Base-by-base conservation (phyloP, 495 filamentous ascomycete species). In the Talaromyces proteolyticus region DNA sequence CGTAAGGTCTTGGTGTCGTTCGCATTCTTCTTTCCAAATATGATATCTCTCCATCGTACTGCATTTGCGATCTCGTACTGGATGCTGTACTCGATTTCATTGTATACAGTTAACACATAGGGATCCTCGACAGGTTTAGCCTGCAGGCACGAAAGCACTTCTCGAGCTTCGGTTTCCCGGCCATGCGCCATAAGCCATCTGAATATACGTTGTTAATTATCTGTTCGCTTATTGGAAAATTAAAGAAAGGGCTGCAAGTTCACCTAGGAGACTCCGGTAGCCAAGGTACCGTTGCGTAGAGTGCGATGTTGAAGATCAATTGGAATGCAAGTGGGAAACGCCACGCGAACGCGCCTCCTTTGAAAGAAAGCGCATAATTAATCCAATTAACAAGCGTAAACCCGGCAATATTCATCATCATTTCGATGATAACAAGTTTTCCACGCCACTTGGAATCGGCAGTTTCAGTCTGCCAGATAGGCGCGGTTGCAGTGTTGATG, bases 381-480 rank as follows among this genome's bases (percentile, higher is more conserved):
- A 84, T 65, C 72, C 79, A 82, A 47, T 80, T 80, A 36, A 61
- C 59, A 3, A 79, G 52, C 18, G 61, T 68, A 55, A 79, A 83
- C 6, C 81, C 79, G 34, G 73, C 73, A 45, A 84, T 78, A 52
- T 84, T 84, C 63, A 81, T 62, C 19, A 77, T 75, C 66, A 83
- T 70, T 49, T 84, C 80, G 11, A 85, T 65, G 39, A 83, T 72
- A 17, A 84, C 76, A 18, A 85, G 61, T 48, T 78, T 75, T 38
- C 84, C 83, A 52, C 81, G 68, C 74, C 75, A 79, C 45, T 70
- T 68, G 0, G 73, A 69, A 50, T 80, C 75, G 0, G 79, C 76
- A 0, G 79, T 82, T 56, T 87, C 81, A 2, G 74, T 75, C 55
- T 86, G 80, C 81, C 79, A 87, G 6, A 84, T 73, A 10, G 84